Conservation (phyloP, 1,139 yeast species). For the Insectozyma bohioensis region DNA sequence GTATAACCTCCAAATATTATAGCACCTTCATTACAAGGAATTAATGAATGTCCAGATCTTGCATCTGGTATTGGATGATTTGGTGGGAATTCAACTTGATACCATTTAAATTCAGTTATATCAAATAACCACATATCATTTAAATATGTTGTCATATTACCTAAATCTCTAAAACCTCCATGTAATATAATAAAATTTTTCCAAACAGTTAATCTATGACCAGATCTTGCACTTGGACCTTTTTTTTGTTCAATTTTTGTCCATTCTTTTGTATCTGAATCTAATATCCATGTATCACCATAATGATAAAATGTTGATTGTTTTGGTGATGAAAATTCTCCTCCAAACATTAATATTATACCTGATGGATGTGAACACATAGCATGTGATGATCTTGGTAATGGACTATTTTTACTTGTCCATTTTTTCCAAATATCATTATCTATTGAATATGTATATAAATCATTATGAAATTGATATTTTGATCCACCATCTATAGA, state of each 20-base stretch:
- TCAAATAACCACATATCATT: constrained; percentile 93
- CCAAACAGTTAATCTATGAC: constrained; percentile 90
- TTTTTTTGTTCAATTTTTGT: constrained; percentile 73
- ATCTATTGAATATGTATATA: constrained; percentile 71
- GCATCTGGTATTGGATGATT: constrained; percentile 85
- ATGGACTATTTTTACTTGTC: constrained; percentile 82
- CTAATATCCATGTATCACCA: constrained; percentile 94
- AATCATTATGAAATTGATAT: constrained; percentile 77
- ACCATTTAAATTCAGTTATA: constrained; percentile 86
- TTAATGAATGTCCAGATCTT: constrained; percentile 87
- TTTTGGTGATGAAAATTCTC: constrained; percentile 95
- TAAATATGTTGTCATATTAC: constrained; percentile 77
- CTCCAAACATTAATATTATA: constrained; percentile 82
- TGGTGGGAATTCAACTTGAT: constrained; percentile 81
- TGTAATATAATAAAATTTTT: constrained; percentile 80
- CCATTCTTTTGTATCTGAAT: constrained; percentile 86
- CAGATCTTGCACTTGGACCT: constrained; percentile 82
- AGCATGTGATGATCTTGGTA: constrained; percentile 92
- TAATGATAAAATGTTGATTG: constrained; percentile 95
- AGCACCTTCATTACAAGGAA: constrained; percentile 83
- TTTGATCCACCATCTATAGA: constrained; percentile 50
- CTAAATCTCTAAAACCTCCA: constrained; percentile 94
- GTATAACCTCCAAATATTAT: constrained; percentile 92
- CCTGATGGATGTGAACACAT: constrained; percentile 95
- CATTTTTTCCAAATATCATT: constrained; percentile 80